These are phyloP conservation scores for Biscogniauxia sp. DNA, from an alignment of 2,329 filamentous ascomycete genomes.

Conservation along the genomic window DNA sequence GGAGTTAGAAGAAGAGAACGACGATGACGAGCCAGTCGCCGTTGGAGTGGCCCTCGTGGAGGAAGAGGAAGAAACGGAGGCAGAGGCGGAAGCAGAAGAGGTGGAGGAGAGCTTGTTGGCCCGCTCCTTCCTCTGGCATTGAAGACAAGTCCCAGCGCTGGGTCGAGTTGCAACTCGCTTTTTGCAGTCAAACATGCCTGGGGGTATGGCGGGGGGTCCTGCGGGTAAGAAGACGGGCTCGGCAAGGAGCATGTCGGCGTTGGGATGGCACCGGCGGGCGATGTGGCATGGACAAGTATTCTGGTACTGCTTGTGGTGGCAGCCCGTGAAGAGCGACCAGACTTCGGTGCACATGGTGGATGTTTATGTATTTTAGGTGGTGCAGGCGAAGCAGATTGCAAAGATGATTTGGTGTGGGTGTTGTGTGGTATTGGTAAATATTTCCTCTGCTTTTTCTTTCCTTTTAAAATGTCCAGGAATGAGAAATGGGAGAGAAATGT, in stretches of 20 bases:
- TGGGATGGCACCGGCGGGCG: conserved; percentile 20
- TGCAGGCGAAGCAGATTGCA: not conserved
- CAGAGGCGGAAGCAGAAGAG: no score
- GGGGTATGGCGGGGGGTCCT: conserved; percentile 16
- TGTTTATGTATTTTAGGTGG: not conserved
- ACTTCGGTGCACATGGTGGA: conserved; percentile 34
- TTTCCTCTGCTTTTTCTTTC: not conserved
- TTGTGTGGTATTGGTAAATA: not conserved
- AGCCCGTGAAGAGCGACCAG: conserved; percentile 26
- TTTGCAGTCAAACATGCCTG: conserved; percentile 20
- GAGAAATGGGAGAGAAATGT: not conserved
- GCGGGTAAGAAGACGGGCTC: conserved; percentile 23
- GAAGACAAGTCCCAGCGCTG: not conserved
- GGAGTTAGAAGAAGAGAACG: not conserved
- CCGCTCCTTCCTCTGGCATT: not conserved
- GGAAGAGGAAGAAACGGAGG: not conserved
- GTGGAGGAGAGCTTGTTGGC: not conserved
- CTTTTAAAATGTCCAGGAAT: not conserved
- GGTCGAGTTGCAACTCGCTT: conserved; percentile 22
- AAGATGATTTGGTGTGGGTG: not conserved
- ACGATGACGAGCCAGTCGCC: not conserved
- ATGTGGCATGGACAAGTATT: conserved; percentile 34
- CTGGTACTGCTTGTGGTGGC: conserved; percentile 34
- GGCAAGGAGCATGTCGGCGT: conserved; percentile 21
- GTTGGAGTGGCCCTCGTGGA: no score